Conservation (phyloP, 148 eudicot genomes). For the Rheum nobile region DNA sequence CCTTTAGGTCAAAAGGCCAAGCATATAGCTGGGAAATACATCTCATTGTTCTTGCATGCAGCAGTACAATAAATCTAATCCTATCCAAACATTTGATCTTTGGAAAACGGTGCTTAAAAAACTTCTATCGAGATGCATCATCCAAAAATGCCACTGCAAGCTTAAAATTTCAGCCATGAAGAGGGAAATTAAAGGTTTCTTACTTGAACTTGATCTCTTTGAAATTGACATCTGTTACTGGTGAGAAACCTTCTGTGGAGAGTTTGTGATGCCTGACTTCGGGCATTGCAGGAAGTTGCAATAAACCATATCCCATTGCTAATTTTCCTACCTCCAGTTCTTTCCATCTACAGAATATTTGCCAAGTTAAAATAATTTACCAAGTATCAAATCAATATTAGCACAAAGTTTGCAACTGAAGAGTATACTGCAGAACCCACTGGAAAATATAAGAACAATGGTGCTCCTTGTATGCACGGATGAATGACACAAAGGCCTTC, state of each 20-base stretch:
- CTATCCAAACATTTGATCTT: not conserved
- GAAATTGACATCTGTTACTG: constrained; percentile 58
- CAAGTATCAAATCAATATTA: not conserved
- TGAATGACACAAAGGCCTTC: constrained; percentile 70
- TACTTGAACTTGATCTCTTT: constrained; percentile 85
- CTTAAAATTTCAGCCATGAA: not conserved
- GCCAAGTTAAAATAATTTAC: not conserved
- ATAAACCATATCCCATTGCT: constrained; percentile 87
- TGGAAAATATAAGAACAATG: constrained; percentile 76
- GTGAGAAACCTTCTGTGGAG: constrained; percentile 56
- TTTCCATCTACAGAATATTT: constrained; percentile 45
- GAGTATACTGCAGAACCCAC: constrained; percentile 16
- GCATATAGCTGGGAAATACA: not conserved
- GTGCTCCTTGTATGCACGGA: constrained; percentile 93
- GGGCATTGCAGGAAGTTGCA: constrained; percentile 76
- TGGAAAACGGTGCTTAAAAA: not conserved
- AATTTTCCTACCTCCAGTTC: constrained; percentile 81
- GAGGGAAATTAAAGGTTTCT: constrained; percentile 14
- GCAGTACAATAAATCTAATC: not conserved
- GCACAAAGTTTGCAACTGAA: not conserved
- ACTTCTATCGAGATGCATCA: not conserved
- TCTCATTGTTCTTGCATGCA: not conserved
- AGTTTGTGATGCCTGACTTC: constrained; percentile 68
- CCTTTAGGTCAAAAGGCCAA: not conserved
- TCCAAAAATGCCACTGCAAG: not conserved